These are phyloP conservation scores for Punica granatum DNA, from an alignment of 345 rosid genomes.

Conservation along the genomic window DNA sequence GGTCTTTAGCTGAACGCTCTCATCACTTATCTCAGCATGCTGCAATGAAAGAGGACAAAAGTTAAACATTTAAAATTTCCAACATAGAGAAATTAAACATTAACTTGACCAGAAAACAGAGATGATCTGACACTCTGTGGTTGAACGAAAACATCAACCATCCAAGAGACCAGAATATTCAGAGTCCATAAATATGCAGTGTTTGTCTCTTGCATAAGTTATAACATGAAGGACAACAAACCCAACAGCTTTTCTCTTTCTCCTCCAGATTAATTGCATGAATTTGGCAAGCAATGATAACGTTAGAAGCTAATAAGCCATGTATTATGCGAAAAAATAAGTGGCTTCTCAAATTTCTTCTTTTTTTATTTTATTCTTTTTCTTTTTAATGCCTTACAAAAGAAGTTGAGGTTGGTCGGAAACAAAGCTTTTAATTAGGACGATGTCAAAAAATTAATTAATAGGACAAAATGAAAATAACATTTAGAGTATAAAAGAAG, in stretches of 20 bases:
- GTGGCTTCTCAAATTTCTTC: background rate
- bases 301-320: background rate
- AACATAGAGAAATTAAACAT: background rate
- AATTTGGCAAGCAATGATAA: background rate
- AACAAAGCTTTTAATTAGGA: background rate
- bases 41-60: conserved; percentile 27
- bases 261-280: background rate
- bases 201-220: background rate
- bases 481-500: too few relatives aligned
- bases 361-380: too few relatives aligned
- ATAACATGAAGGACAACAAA: background rate
- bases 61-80: conserved; percentile 11
- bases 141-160: too few relatives aligned
- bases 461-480: too few relatives aligned
- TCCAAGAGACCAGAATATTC: too few relatives aligned
- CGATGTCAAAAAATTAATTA: background rate
- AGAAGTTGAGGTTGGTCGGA: background rate
- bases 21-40: conserved; percentile 97
- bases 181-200: background rate
- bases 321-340: background rate
- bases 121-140: background rate
- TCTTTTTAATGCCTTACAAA: too few relatives aligned
- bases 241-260: background rate
- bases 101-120: background rate
- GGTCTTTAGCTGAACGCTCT: conserved; percentile 87